These are phyloP conservation scores for Megacollybia marginata DNA, from an alignment of 768 basidiomycete species.

Conservation along the genomic window DNA sequence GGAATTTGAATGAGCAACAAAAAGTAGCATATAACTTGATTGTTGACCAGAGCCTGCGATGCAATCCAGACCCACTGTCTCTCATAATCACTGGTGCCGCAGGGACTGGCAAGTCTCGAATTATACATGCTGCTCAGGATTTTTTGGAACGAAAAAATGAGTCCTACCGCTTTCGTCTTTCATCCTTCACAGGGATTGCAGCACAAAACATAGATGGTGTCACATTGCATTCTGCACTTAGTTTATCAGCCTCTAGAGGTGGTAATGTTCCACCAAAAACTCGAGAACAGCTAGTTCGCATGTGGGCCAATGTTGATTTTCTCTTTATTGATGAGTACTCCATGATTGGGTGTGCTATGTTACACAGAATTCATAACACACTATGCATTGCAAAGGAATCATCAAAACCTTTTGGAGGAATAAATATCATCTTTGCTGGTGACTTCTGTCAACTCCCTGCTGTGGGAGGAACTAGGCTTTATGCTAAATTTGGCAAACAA, in stretches of 20 bases:
- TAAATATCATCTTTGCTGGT: background rate
- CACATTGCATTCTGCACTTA: slow-evolving; percentile 4
- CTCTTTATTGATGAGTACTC: background rate
- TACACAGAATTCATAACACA: background rate
- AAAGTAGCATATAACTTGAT: background rate
- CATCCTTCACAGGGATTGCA: slow-evolving; percentile 4
- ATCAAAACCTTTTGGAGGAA: background rate
- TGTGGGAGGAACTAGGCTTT: no score
- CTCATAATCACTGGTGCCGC: background rate
- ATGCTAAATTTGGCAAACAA: no score
- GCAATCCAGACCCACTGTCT: background rate
- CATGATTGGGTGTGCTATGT: background rate
- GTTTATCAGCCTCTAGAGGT: background rate
- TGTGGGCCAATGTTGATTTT: no score
- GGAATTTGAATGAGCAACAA: background rate
- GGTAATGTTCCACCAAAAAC: no score
- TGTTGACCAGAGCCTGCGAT: background rate
- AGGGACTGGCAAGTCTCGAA: slow-evolving; percentile 2
- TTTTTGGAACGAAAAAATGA: background rate
- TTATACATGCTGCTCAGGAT: slow-evolving; percentile 1
- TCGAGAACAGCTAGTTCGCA: no score
- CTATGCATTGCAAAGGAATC: background rate
- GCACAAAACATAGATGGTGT: slow-evolving; percentile 4
- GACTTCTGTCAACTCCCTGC: no score
- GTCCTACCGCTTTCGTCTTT: slow-evolving; percentile 1